Evolutionary conservation across 208 protist species (phyloP), one percentile per base, ranked within the genome.

Genomic region (Porcisia hertigi): DNA sequence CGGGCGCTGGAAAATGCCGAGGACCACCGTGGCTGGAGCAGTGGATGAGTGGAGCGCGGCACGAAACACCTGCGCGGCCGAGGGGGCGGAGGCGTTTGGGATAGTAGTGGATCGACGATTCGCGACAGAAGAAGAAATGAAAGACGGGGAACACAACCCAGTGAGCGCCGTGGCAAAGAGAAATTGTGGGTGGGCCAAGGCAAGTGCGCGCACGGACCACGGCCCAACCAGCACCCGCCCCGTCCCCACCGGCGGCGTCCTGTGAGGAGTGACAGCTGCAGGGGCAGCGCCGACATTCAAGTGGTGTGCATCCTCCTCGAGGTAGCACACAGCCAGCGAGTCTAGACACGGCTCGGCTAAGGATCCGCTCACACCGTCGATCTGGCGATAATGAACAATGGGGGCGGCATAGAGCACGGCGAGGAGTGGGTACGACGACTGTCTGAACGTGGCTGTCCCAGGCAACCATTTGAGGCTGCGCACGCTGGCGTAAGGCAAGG

Each of bases 401-500:
- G 71, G 80, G 12, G 60, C 76, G 6, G 73, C 72, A 67, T 89
- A 79, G 20, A 89, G 65, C 69, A 86, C 41, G 39, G 85, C 82
- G 34, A 89, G 77, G 43, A 89, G 71, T n/a, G 88, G 88, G 43
- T 71, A 84, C 45, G 25, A 16, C 66, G 25, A 16, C 66, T 78
- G 55, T 34, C 69, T 65, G 20, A 75, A 72, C 72, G 86, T 85
- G 6, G 70, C 49, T 16, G 79, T 81, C 49, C 43, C 75, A 1
- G 80, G 67, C 70, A 92, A 77, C 88, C 88, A 92, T 11, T 62
- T 67, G 8, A 92, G 25, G 0, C 77, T 63, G 9, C 88, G 76
- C 47, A 86, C 62, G 63, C 77, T 67, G 36, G 64, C 20, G 65
- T n/a, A 25, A 25, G 53, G 36, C 25, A 49, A n/a, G 16, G 30